phyloP scores from a whole-genome alignment of 2,329 filamentous ascomycete genomes.

The Orbilia oligospora region DNA sequence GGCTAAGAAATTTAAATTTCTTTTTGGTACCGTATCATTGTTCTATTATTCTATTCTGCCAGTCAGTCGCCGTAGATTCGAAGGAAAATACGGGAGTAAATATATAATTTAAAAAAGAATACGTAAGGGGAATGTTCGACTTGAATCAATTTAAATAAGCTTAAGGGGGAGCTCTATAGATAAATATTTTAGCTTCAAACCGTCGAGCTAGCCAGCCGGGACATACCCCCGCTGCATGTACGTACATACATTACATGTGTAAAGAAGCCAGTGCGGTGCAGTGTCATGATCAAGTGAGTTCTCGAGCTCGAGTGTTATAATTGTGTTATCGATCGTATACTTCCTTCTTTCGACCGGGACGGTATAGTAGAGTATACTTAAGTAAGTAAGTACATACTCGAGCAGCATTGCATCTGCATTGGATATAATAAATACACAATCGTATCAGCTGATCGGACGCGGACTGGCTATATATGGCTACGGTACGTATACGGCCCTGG shows the following conservation, averaged over 20 bases:
- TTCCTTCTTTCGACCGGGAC: not conserved
- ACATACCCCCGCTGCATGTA: not conserved
- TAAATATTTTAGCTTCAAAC: conserved; percentile 30
- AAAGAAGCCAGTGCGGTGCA: too few relatives aligned
- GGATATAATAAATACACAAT: too few relatives aligned
- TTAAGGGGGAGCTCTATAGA: conserved; percentile 25
- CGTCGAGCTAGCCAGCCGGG: conserved; percentile 15
- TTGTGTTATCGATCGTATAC: too few relatives aligned
- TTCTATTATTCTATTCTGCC: too few relatives aligned
- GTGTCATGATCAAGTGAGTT: too few relatives aligned
- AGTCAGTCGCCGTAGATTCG: not conserved
- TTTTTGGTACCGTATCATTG: not conserved
- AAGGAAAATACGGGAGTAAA: conserved; percentile 2
- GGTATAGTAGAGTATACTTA: not conserved
- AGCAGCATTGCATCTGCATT: too few relatives aligned
- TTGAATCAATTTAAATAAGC: not conserved
- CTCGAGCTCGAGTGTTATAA: too few relatives aligned
- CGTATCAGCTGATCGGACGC: conserved; percentile 13
- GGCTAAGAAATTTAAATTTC: conserved; percentile 16
- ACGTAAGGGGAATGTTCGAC: conserved; percentile 9
- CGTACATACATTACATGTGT: not conserved
- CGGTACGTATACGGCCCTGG: too few relatives aligned
- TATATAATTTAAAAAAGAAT: conserved; percentile 13
- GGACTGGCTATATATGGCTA: too few relatives aligned
- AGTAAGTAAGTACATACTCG: too few relatives aligned